Evolutionary conservation across 306 rosid genomes (phyloP).

Genomic region (Cicer pinnatifidum): DNA sequence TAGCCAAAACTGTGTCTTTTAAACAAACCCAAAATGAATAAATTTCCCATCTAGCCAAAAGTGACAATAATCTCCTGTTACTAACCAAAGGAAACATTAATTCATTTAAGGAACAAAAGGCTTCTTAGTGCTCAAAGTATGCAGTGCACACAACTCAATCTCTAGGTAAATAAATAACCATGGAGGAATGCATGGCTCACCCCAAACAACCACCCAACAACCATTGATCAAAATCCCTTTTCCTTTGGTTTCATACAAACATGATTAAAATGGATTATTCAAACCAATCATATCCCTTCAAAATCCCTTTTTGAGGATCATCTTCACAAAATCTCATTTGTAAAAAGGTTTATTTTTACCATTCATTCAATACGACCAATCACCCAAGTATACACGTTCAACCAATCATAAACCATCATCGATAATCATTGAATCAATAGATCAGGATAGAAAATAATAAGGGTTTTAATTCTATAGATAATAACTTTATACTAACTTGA

Average conservation of each 20-base stretch:
- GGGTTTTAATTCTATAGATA: too few species aligned
- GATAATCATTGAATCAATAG: background rate
- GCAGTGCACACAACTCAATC: too few species aligned
- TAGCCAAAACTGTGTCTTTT: background rate
- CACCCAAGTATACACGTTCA: background rate
- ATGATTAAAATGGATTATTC: background rate
- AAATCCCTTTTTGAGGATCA: background rate
- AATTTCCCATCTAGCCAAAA: background rate
- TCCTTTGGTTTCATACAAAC: background rate
- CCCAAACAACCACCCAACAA: conserved; percentile 12
- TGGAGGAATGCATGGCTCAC: background rate
- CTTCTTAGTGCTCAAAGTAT: background rate
- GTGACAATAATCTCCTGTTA: background rate
- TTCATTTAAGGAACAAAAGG: background rate
- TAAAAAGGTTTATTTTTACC: background rate
- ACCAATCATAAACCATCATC: background rate
- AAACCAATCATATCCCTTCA: background rate
- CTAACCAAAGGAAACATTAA: conserved; percentile 8
- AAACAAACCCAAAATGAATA: conserved; percentile 12
- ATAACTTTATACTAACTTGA: too few species aligned
- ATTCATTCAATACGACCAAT: background rate
- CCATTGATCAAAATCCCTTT: conserved; percentile 1
- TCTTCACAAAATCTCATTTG: background rate
- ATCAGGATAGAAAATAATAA: too few species aligned
- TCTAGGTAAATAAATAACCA: background rate